Evolutionary conservation across 768 basidiomycete species (phyloP).

Genomic region (Xanthoconium purpureum): DNA sequence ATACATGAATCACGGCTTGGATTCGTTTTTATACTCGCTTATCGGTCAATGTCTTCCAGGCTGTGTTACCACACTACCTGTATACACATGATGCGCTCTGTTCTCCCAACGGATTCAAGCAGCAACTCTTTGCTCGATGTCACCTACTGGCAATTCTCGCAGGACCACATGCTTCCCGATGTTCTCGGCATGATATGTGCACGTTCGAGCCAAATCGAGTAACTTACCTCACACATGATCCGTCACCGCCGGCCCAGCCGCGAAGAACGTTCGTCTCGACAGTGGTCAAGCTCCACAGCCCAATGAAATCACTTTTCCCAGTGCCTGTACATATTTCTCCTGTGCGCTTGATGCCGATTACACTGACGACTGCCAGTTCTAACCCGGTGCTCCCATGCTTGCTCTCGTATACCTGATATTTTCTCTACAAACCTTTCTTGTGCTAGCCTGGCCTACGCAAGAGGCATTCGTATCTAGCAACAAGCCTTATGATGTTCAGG

Average conservation of each 20-base stretch:
- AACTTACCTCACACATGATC: slow-evolving; percentile 3
- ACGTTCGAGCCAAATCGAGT: slow-evolving; percentile 28
- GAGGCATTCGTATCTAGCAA: slow-evolving; percentile 19
- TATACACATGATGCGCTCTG: not conserved
- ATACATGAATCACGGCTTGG: not conserved
- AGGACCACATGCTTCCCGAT: not conserved
- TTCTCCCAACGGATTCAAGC: not conserved
- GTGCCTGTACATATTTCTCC: not conserved
- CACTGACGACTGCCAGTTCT: not conserved
- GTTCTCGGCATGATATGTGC: not conserved
- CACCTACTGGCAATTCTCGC: not conserved
- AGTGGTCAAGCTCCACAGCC: slow-evolving; percentile 17
- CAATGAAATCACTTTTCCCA: slow-evolving; percentile 11
- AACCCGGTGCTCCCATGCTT: slow-evolving; percentile 13
- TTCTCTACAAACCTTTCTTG: slow-evolving; percentile 6
- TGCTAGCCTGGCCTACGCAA: slow-evolving; percentile 30
- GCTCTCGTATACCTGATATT: slow-evolving; percentile 8
- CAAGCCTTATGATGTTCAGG: slow-evolving; percentile 52
- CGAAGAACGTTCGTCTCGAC: slow-evolving; percentile 31
- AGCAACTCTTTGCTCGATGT: not conserved
- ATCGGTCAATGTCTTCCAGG: slow-evolving; percentile 4
- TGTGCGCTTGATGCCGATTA: not conserved
- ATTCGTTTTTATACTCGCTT: not conserved
- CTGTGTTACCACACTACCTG: not conserved
- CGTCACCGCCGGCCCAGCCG: not conserved